Percentiles rank a stretch among this genome's conserved stretches.
Conservation (phyloP, 2,329 filamentous ascomycete species). For the Colletotrichum falcatum region DNA sequence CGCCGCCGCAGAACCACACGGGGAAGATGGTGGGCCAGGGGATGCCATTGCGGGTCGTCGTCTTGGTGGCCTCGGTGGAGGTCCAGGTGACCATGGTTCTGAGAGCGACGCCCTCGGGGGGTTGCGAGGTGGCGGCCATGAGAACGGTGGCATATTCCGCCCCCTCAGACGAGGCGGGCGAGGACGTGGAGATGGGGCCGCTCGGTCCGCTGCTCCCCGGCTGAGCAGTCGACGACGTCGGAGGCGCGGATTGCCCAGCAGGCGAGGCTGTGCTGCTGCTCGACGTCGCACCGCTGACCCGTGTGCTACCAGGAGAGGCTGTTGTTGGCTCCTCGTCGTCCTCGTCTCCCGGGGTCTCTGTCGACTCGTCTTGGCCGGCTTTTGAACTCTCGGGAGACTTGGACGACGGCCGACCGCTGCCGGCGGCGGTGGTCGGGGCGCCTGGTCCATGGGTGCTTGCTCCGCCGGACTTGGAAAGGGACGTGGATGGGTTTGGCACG, state of each 20-base stretch:
- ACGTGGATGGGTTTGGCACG: not conserved
- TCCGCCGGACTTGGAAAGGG: not conserved
- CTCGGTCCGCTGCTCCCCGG: not conserved
- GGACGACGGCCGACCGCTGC: not conserved
- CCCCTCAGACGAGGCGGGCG: not conserved
- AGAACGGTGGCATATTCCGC: not conserved
- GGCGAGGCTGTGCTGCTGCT: not conserved
- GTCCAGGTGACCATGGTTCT: constrained; percentile 11
- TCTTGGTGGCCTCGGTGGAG: constrained; percentile 18
- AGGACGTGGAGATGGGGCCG: not conserved
- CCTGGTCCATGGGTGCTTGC: not conserved
- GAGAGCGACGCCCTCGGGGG: not conserved
- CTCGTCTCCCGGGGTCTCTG: too few relatives aligned
- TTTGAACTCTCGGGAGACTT: not conserved
- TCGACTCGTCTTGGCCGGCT: not conserved
- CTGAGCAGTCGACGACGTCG: not conserved
- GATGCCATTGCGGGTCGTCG: constrained; percentile 10
- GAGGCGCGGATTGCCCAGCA: not conserved
- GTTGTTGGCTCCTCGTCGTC: not conserved
- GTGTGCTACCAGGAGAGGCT: not conserved
- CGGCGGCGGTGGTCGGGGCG: too few relatives aligned
- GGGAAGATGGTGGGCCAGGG: constrained; percentile 20
- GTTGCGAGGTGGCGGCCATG: not conserved
- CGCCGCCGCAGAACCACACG: constrained; percentile 17
- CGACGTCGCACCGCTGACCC: not conserved